phyloP scores from a whole-genome alignment of 1,139 yeast species.

The Saccharomyces hybrid region DNA sequence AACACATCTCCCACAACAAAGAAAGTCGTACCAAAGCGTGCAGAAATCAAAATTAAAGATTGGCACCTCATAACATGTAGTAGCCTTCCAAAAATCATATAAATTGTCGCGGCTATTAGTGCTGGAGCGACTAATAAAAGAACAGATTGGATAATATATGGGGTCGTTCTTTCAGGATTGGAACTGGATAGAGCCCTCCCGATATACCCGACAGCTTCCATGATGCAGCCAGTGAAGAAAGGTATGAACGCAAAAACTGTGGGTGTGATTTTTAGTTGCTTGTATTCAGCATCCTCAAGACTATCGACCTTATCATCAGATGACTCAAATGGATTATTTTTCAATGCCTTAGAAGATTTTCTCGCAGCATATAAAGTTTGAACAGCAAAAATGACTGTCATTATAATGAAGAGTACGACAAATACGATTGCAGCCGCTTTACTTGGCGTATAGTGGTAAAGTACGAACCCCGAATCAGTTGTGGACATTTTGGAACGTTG shows the following conservation, averaged over 20 bases:
- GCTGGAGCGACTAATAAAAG: constrained; percentile 39
- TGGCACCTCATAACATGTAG: constrained; percentile 29
- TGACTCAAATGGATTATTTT: constrained; percentile 1
- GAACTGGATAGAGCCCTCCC: constrained; percentile 29
- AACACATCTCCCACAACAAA: constrained; percentile 40
- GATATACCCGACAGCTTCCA: constrained; percentile 34
- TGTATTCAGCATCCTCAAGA: constrained; percentile 6
- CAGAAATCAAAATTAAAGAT: constrained; percentile 29
- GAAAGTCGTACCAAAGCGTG: constrained; percentile 32
- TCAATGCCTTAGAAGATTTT: not conserved
- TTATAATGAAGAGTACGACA: constrained; percentile 10
- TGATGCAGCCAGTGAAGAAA: constrained; percentile 25
- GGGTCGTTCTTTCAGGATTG: constrained; percentile 17
- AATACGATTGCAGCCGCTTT: constrained; percentile 14
- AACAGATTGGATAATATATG: constrained; percentile 35
- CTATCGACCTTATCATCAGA: constrained; percentile 1
- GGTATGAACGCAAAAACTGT: constrained; percentile 21
- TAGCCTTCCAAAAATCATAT: constrained; percentile 39
- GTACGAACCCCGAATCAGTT: constrained; percentile 2
- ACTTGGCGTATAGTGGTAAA: constrained; percentile 9
- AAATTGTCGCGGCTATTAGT: constrained; percentile 39
- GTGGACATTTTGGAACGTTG: not conserved
- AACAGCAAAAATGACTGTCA: constrained; percentile 1
- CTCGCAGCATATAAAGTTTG: not conserved
- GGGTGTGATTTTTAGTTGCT: constrained; percentile 1